A percentile compares a stretch with the other conserved stretches of the same genome.
Evolutionary conservation across 1,284 basidiomycete species (phyloP).

Genomic region (Cutaneotrichosporon curvatum): DNA sequence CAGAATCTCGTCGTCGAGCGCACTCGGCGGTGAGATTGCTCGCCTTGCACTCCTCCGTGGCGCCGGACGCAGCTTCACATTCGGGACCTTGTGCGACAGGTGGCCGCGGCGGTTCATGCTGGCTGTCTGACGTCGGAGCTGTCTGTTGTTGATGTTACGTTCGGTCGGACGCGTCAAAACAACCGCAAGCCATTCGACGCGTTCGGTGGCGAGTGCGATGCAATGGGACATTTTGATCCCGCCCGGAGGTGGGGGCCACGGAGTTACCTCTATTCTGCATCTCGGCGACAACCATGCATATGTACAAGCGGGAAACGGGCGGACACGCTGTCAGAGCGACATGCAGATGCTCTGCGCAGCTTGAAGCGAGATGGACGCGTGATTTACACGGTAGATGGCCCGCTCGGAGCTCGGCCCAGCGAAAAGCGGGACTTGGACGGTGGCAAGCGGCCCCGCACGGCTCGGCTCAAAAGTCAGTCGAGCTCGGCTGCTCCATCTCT

Average conservation of each 20-base stretch:
- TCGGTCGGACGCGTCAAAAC: slow-evolving; percentile 7
- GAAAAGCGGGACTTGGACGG: slow-evolving; percentile 3
- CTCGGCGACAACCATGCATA: slow-evolving; percentile 14
- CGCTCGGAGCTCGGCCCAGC: neutral
- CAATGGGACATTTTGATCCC: no score
- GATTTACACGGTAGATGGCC: slow-evolving; percentile 6
- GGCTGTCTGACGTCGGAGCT: neutral
- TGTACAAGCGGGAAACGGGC: slow-evolving; percentile 5
- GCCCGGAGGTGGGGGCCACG: no score
- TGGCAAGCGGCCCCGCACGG: neutral
- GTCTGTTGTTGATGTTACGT: neutral
- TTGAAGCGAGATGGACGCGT: slow-evolving; percentile 4
- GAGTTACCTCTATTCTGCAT: neutral
- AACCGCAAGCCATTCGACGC: neutral
- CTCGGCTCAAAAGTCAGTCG: no score
- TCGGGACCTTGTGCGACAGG: slow-evolving; percentile 37
- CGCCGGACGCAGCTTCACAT: slow-evolving; percentile 42
- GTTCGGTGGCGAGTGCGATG: no score
- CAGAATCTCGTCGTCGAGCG: slow-evolving; percentile 24
- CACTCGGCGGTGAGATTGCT: neutral
- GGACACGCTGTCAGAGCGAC: neutral
- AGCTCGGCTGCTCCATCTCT: no score
- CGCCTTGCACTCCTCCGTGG: slow-evolving; percentile 13
- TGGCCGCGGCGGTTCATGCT: slow-evolving; percentile 38
- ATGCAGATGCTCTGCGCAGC: neutral